Evolutionary conservation across 2,329 filamentous ascomycete genomes (phyloP).

Genomic region (Penicillium sp.): DNA sequence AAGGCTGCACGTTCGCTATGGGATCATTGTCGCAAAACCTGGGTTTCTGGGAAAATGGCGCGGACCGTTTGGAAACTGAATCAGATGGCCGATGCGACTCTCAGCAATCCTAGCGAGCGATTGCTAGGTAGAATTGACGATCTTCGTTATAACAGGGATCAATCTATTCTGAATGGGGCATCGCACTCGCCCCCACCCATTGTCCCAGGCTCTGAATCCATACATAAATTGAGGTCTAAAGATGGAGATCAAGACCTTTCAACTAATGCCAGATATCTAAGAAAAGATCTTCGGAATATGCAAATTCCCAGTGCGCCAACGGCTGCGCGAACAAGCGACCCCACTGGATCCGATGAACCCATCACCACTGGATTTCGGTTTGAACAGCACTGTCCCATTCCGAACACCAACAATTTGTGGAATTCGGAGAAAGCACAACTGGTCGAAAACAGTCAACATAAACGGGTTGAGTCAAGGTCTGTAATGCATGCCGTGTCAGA

Average conservation of each 20-base stretch:
- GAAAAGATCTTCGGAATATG: neutral
- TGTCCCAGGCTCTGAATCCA: neutral
- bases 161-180: neutral
- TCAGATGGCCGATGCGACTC: conserved; percentile 15
- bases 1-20: conserved; percentile 16
- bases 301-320: neutral
- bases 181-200: neutral
- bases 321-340: neutral
- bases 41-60: conserved; percentile 23
- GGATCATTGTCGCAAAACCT: conserved; percentile 22
- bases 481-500: neutral
- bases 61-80: conserved; percentile 17
- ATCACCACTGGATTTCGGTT: neutral
- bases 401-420: neutral
- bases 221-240: too few species aligned
- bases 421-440: neutral
- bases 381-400: neutral
- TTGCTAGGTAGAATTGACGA: neutral
- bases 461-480: neutral
- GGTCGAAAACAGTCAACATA: neutral
- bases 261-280: neutral
- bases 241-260: neutral
- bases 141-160: neutral
- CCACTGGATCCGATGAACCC: neutral
- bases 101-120: neutral